Conservation (phyloP, 306 rosid genomes). For the Dalbergia oliveri region DNA sequence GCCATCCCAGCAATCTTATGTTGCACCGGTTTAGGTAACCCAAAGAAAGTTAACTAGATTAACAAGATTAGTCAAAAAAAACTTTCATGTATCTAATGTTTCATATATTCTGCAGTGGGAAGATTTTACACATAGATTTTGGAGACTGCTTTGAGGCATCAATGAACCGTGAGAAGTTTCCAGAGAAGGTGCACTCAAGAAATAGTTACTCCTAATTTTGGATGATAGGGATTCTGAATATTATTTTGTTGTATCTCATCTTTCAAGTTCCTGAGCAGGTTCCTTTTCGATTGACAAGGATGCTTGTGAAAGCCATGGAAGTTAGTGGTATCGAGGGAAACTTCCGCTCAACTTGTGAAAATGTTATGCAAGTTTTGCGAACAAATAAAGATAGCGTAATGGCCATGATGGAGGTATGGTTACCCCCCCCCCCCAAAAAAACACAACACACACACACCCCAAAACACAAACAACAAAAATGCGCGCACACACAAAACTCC, state of each 20-base stretch:
- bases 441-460: too few species aligned
- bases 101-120: conserved; percentile 72
- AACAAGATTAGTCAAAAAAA: background rate
- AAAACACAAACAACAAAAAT: too few species aligned
- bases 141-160: conserved; percentile 99
- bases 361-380: conserved; percentile 95
- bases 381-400: conserved; percentile 87
- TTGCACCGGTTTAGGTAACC: conserved; percentile 84
- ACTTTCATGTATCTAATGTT: conserved; percentile 43
- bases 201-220: conserved; percentile 21
- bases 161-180: conserved; percentile 97
- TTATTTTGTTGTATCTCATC: conserved; percentile 42
- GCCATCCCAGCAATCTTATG: conserved; percentile 99
- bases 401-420: conserved; percentile 99
- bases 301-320: conserved; percentile 99
- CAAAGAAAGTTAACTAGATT: conserved; percentile 35
- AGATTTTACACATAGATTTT: conserved; percentile 96
- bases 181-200: conserved; percentile 74
- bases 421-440: too few species aligned
- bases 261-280: conserved; percentile 61
- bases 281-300: conserved; percentile 97
- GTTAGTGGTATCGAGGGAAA: conserved; percentile 98
- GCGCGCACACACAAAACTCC: background rate
- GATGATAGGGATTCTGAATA: conserved; percentile 19
- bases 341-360: conserved; percentile 98